Base-by-base conservation (phyloP, 345 rosid species). In the Conringia planisiliqua region DNA sequence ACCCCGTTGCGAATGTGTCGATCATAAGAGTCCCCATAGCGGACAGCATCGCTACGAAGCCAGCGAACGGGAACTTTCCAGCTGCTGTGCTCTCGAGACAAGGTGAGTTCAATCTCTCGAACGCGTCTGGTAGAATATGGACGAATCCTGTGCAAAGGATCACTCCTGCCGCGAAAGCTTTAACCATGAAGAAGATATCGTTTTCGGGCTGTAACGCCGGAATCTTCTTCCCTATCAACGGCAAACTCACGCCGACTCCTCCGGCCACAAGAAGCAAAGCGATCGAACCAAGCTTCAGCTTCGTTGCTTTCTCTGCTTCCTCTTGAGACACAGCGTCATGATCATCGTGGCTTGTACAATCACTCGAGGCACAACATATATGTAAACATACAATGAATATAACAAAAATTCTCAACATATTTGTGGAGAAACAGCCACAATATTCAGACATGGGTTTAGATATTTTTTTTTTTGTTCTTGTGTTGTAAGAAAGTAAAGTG, bases 161-260 rank as follows among this genome's bases (percentile, higher is more conserved):
- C 40, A 85, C 87, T 1, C 89, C 87, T 13, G 75, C 89, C 0
- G 87, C 86, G 7, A 82, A 83, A 11, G 89, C 84, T 66, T 83
- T 86, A 44, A 83, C 72, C 64, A 84, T 38, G 44, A 85, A 83
- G 72, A 83, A 83, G 0, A 80, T 50, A 43, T 80, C 66, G 11
- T 75, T 80, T 16, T 78, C 84, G 11, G 87, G 81, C 24, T 68
- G 73, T 50, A 76, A 65, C 51, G 80, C 76, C 18, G 77, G 80
- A 9, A 80, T 69, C 67, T 50, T 79, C 17, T 74, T 74, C 17
- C 76, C 82, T 7, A 74, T n/a, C 50, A 74, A 54, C n/a, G 82
- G 82, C 17, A 79, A 14, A 56, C 75, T 73, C 66, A 79, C 82
- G 13, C 82, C 82, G 3, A 74, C 11, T 9, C 75, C 79, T 61